These are phyloP conservation scores for Piper longum DNA, from an alignment of 164 flowering plant species.

Conservation along the genomic window DNA sequence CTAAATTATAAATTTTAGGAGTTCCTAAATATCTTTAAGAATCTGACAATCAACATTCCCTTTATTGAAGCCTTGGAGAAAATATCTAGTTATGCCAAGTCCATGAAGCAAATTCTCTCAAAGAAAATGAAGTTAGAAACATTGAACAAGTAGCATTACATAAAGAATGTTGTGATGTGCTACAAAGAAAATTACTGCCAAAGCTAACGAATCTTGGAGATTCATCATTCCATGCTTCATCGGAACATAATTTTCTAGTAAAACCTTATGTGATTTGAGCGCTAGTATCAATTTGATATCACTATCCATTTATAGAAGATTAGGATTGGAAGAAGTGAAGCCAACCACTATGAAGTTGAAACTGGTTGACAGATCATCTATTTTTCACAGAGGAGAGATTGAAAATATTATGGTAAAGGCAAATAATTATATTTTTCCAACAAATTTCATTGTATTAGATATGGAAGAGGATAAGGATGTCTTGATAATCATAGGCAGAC, in stretches of 20 bases:
- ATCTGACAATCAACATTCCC: not conserved
- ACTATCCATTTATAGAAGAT: not conserved
- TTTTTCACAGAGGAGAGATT: no score
- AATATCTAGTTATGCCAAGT: not conserved
- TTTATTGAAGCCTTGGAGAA: not conserved
- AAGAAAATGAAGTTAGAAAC: not conserved
- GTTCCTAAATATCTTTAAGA: no score
- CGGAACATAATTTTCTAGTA: not conserved
- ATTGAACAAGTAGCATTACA: no score
- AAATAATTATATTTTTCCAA: not conserved
- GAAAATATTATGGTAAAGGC: no score
- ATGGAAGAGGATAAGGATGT: not conserved
- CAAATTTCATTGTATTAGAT: no score
- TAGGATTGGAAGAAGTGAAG: not conserved
- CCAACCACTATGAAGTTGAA: not conserved
- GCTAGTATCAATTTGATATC: slow-evolving; percentile 1
- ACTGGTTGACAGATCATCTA: not conserved
- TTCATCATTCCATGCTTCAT: not conserved
- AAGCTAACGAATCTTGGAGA: not conserved
- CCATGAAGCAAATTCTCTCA: not conserved
- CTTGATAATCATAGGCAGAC: no score
- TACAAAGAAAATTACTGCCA: not conserved
- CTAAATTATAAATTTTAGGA: no score
- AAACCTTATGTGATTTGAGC: not conserved
- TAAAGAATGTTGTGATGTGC: not conserved